phyloP scores from a whole-genome alignment of 306 rosid genomes.

The Oxytropis ochrocephala region DNA sequence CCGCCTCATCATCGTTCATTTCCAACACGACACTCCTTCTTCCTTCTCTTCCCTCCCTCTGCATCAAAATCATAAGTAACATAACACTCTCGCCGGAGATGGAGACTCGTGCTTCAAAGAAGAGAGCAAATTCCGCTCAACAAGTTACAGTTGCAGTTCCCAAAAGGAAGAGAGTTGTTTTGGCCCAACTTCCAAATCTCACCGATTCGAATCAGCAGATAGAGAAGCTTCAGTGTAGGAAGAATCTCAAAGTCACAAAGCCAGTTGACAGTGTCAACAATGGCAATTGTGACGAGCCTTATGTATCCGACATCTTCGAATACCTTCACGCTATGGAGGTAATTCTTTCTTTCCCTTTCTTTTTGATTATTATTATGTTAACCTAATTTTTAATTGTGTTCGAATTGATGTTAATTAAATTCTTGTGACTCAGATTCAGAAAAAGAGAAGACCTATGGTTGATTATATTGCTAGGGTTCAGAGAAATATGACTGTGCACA shows the following conservation, averaged over 20 bases:
- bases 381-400: background rate
- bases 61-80: background rate
- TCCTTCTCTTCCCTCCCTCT: background rate
- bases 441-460: slow-evolving; percentile 51
- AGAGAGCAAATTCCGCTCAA: slow-evolving; percentile 26
- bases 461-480: slow-evolving; percentile 54
- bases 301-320: slow-evolving; percentile 17
- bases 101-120: slow-evolving; percentile 47
- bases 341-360: background rate
- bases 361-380: background rate
- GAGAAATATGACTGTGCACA: slow-evolving; percentile 42
- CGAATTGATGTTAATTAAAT: background rate
- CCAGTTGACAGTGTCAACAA: background rate
- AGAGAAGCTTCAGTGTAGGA: slow-evolving; percentile 13
- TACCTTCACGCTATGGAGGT: slow-evolving; percentile 71
- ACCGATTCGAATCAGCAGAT: background rate
- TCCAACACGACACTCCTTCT: background rate
- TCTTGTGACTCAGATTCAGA: background rate
- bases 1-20: background rate
- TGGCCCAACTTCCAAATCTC: slow-evolving; percentile 50
- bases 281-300: background rate
- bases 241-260: background rate
- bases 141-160: background rate
- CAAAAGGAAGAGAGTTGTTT: slow-evolving; percentile 43
- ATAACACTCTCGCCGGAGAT: background rate